These are phyloP conservation scores for Syzygium aromaticum DNA, from an alignment of 345 rosid species.

Conservation along the genomic window DNA sequence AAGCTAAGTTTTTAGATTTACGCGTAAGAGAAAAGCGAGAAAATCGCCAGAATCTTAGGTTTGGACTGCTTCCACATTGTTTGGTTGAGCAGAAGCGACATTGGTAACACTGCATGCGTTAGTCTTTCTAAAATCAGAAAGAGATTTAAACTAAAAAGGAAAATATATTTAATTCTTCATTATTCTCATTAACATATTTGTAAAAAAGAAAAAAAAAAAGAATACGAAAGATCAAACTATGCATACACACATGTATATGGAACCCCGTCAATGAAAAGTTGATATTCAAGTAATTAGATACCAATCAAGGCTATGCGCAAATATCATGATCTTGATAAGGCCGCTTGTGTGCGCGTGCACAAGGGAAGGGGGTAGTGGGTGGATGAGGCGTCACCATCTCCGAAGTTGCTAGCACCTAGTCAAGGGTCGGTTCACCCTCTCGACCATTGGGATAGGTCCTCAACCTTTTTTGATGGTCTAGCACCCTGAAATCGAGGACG, in stretches of 20 bases:
- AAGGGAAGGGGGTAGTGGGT: accelerated
- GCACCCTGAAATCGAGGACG: background rate
- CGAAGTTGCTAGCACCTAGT: accelerated
- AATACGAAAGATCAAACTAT: background rate
- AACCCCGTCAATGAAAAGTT: no score
- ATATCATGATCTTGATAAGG: background rate
- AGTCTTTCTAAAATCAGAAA: background rate
- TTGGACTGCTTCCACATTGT: background rate
- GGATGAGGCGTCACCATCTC: accelerated
- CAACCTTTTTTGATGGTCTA: background rate
- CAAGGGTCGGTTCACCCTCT: background rate
- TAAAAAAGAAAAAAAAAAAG: background rate
- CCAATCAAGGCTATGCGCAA: background rate
- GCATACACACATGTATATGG: background rate
- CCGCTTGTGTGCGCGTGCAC: accelerated
- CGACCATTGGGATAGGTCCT: background rate
- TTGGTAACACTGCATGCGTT: background rate
- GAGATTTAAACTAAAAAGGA: background rate
- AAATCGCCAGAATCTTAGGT: background rate
- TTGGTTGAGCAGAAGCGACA: background rate
- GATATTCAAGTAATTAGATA: background rate
- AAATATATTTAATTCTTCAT: background rate
- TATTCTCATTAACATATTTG: background rate
- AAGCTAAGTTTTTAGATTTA: background rate
- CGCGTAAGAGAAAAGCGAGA: background rate